These are phyloP conservation scores for Gossypium aridum DNA, from an alignment of 441 rosid species.

Conservation along the genomic window DNA sequence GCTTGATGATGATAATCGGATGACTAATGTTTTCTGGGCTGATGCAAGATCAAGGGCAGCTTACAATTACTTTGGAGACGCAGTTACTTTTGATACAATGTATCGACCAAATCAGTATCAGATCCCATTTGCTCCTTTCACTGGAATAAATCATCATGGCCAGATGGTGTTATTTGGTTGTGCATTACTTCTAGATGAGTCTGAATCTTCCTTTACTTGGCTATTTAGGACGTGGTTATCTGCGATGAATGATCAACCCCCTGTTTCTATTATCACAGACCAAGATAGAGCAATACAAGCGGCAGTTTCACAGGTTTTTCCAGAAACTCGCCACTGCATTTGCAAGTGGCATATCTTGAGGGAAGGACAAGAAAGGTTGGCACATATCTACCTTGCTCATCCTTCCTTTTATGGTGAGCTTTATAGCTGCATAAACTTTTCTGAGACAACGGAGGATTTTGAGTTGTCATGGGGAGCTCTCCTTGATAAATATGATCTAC, in stretches of 20 bases:
- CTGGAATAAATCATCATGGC: constrained; percentile 64
- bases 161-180: constrained; percentile 64
- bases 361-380: constrained; percentile 67
- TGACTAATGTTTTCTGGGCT: constrained; percentile 71
- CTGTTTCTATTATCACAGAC: constrained; percentile 58
- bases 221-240: constrained; percentile 53
- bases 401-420: constrained; percentile 53
- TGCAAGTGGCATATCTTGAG: constrained; percentile 69
- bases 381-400: constrained; percentile 50
- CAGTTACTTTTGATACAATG: constrained; percentile 57
- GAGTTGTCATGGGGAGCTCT: constrained; percentile 48
- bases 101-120: constrained; percentile 57
- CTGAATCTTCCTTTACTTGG: constrained; percentile 62
- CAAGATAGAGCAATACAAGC: constrained; percentile 63
- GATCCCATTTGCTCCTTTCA: constrained; percentile 68
- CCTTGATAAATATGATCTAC: constrained; percentile 45
- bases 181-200: constrained; percentile 59
- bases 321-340: constrained; percentile 58
- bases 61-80: constrained; percentile 55
- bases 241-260: constrained; percentile 51
- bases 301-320: constrained; percentile 53
- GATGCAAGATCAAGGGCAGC: constrained; percentile 68
- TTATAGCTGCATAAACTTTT: constrained; percentile 52
- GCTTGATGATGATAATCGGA: constrained; percentile 50
- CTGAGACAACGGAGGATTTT: constrained; percentile 58